Conservation (phyloP, 768 basidiomycete genomes). For the Crepidotus variabilis region DNA sequence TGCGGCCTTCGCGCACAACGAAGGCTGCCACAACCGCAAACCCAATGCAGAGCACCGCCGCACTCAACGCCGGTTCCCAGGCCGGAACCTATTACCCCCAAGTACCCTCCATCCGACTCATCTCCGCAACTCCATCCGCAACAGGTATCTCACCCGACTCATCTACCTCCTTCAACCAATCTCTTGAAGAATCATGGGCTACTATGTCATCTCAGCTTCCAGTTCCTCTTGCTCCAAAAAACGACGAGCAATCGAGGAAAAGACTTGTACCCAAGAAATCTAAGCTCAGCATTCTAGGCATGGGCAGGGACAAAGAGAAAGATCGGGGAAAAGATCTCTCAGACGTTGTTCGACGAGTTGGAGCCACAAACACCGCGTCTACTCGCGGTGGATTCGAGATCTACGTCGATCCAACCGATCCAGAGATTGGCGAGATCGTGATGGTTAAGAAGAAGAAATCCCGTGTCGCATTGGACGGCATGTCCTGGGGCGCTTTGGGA, state of each 20-base stretch:
- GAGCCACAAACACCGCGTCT: conserved; percentile 20
- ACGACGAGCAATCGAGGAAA: conserved; percentile 26
- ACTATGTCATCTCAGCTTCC: conserved; percentile 21
- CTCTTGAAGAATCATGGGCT: conserved; percentile 35
- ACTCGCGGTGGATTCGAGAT: conserved; percentile 64
- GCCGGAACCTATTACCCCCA: conserved; percentile 7
- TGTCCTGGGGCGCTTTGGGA: conserved; percentile 48
- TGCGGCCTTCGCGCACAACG: conserved; percentile 8
- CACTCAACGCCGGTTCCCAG: neutral
- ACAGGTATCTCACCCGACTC: conserved; percentile 34
- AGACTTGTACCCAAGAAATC: conserved; percentile 73
- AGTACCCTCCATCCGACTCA: conserved; percentile 66
- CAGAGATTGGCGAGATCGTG: conserved; percentile 64
- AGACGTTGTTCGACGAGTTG: conserved; percentile 55
- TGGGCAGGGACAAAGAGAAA: conserved; percentile 26
- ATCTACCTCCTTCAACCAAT: conserved; percentile 24
- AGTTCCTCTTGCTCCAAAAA: conserved; percentile 30
- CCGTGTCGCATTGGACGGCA: conserved; percentile 54
- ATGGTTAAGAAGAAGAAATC: conserved; percentile 79
- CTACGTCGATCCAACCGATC: conserved; percentile 61
- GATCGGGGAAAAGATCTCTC: conserved; percentile 47
- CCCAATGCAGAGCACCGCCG: neutral
- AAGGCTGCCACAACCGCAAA: conserved; percentile 5
- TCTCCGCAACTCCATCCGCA: conserved; percentile 62
- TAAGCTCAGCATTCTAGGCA: conserved; percentile 44